Percentiles rank a stretch among this genome's conserved stretches.
Conservation (phyloP, 805 yeast species). For the Saccharomycopsis schoenii region DNA sequence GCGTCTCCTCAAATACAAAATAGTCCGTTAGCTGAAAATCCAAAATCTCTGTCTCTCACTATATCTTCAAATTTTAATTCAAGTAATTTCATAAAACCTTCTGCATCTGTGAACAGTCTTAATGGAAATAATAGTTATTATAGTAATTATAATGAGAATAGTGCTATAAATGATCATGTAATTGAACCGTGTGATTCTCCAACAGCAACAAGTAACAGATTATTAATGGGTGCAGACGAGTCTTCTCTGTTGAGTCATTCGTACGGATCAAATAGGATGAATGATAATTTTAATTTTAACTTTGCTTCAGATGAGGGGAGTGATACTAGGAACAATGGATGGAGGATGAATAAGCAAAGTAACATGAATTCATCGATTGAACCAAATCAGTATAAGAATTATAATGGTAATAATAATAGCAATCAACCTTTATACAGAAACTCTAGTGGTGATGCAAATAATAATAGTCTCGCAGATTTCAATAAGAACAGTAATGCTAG, state of each 20-base stretch:
- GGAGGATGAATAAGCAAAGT: neutral
- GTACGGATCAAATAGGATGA: neutral
- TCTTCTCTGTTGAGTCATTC: neutral
- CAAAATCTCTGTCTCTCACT: neutral
- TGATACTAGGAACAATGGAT: neutral
- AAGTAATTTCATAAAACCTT: neutral
- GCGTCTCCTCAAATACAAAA: neutral
- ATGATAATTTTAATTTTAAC: neutral
- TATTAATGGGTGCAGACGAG: neutral
- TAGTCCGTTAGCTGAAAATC: neutral
- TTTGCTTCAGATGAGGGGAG: neutral
- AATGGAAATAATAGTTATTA: neutral
- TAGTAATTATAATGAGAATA: neutral
- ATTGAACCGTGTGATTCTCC: neutral
- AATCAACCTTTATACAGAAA: neutral
- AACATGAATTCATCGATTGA: neutral
- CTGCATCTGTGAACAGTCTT: neutral
- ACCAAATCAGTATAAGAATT: neutral
- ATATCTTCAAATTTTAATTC: neutral
- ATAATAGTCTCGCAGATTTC: neutral
- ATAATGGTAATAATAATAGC: neutral
- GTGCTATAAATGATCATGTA: neutral
- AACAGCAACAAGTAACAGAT: neutral
- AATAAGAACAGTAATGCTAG: neutral
- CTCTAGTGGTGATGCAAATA: neutral